Base-by-base conservation (phyloP, 768 basidiomycete genomes). In the Serendipita vermifera region DNA sequence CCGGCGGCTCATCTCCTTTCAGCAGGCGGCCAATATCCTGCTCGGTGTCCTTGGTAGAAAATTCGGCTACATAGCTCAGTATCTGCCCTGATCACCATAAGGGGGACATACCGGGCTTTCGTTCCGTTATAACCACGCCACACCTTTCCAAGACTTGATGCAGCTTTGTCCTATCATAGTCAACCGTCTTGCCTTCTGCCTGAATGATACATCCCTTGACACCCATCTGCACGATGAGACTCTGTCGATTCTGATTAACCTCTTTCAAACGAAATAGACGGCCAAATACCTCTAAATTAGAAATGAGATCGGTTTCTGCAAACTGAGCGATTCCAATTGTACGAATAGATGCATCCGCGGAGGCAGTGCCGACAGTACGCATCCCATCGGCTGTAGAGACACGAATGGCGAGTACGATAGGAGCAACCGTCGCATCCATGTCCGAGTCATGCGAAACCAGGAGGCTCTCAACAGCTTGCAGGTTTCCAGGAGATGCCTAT, bases 151-250 rank as follows among this genome's bases (percentile, higher is more conserved):
- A 70, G 7, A 98, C 80, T 3, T 82, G 81, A 62, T 81, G 82
- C 35, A 97, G 73, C 67, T 94, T 96, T 61, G 82, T 81, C 33
- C 96, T 70, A 61, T 98, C 94, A 55, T 92, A 73, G 64, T 97
- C 91, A 64, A 87, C 85, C 0, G 85, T 85, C 2, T 72, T 80
- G 0, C 84, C 85, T 35, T 80, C 76, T 0, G 72, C 70, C 3
- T 86, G 85, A 38, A 98, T 73, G 55, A 98, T 76, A 2, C 90
- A 91, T 68, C 98, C 96, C 66, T 98, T 98, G n/a, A 91, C 88
- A 0, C 90, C 92, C 2, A 98, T 78, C 66, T 99, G 96, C 58
- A 98, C 98, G 33, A 97, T 72, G 32, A 98, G 77, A 2, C 91
- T 91, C 94, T 97, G 22, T n/a, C 54, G 31, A 20, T 27, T 55